phyloP scores from a whole-genome alignment of 441 rosid genomes.

The Eruca vesicaria region DNA sequence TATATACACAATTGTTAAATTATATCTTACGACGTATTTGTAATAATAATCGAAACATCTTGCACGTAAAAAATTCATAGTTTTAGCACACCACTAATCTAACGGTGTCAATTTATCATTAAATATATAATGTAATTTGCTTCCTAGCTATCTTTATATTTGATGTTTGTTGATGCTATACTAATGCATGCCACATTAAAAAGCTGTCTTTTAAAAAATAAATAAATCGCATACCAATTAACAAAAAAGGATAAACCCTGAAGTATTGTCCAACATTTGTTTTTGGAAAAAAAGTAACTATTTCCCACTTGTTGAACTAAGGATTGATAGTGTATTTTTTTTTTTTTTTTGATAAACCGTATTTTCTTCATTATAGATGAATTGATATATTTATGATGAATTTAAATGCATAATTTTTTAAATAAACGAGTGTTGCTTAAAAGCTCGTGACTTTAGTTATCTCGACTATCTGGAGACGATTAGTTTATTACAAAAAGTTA shows the following conservation, averaged over 20 bases:
- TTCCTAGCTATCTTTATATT: not conserved
- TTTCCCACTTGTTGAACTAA: constrained; percentile 16
- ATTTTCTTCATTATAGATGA: not conserved
- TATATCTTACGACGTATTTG: not conserved
- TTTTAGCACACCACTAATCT: not conserved
- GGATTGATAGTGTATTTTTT: not conserved
- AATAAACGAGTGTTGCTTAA: not conserved
- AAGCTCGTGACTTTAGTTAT: not conserved
- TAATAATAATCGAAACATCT: not conserved
- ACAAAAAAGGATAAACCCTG: not conserved
- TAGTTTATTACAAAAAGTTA: constrained; percentile 26
- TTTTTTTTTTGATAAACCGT: too few species aligned
- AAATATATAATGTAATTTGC: not conserved
- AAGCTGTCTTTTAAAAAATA: not conserved
- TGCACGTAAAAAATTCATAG: not conserved
- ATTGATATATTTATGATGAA: not conserved
- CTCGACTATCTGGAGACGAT: constrained; percentile 23
- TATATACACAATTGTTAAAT: not conserved
- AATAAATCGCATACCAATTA: not conserved
- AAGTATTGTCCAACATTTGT: not conserved
- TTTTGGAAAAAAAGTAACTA: not conserved
- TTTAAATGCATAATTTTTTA: not conserved
- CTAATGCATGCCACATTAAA: not conserved
- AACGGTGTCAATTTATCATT: not conserved
- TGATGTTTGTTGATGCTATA: not conserved